Conservation (phyloP, 2,329 filamentous ascomycete genomes). For the Thermoascus crustaceus region DNA sequence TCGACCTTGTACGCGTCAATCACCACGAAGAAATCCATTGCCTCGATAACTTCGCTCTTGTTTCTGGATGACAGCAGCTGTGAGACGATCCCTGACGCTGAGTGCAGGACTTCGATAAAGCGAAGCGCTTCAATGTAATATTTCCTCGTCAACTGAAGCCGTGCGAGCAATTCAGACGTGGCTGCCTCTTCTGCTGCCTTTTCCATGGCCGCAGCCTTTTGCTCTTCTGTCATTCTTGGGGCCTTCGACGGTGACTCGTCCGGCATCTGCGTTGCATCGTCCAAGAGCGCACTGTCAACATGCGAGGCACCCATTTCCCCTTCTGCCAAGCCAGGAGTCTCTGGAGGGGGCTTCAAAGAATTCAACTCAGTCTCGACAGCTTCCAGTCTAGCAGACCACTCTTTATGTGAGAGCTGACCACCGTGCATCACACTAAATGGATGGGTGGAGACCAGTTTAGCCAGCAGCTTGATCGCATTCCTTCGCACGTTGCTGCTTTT, state of each 20-base stretch:
- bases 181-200: conserved; percentile 82
- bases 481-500: conserved; percentile 96
- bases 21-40: conserved; percentile 96
- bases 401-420: conserved; percentile 71
- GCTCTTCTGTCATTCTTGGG: conserved; percentile 65
- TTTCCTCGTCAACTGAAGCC: conserved; percentile 76
- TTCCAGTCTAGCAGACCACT: conserved; percentile 77
- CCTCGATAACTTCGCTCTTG: conserved; percentile 97
- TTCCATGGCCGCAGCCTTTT: conserved; percentile 62
- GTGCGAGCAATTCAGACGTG: conserved; percentile 78
- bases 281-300: conserved; percentile 69
- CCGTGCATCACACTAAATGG: conserved; percentile 90
- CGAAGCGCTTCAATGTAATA: conserved; percentile 90
- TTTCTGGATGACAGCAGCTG: conserved; percentile 90
- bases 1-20: conserved; percentile 95
- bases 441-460: conserved; percentile 82
- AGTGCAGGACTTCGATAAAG: conserved; percentile 86
- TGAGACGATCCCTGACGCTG: conserved; percentile 69
- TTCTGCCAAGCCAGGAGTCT: conserved; percentile 63
- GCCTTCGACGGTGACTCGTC: conserved; percentile 57
- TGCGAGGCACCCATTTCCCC: conserved; percentile 55
- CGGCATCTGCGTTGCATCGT: conserved; percentile 78
- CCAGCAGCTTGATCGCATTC: conserved; percentile 89
- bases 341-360: conserved; percentile 68
- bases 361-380: conserved; percentile 76